Base-by-base conservation (phyloP, 257 asterid species). In the Solanum rostratum region DNA sequence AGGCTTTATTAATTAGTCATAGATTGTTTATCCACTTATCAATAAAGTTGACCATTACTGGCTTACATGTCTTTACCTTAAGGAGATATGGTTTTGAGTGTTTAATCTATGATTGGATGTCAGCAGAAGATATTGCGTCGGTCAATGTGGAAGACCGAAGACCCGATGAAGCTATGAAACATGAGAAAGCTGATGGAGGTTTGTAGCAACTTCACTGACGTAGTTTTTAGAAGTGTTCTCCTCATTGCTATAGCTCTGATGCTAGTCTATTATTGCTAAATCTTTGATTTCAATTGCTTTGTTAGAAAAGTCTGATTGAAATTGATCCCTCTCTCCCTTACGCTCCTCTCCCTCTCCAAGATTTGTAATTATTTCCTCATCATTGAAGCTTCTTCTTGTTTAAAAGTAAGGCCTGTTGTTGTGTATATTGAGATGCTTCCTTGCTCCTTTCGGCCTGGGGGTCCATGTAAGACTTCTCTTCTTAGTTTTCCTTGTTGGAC, bases 111-210 rank as follows among this genome's bases (percentile, higher is more conserved):
- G 86, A 10, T 30, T 83, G 55, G 73, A 71, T 80, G 82, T 20
- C 81, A 43, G 83, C 84, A 84, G 91, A 87, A 50, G 89, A 89
- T 68, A 82, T 57, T 65, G 83, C 27, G 15, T 10, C 24, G 57
- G 84, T 27, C 79, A 82, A 29, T 11, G 79, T n/a, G 24, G 89
- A 83, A 29, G 86, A 82, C 6, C 80, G 83, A 24, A 85, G 33
- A 33, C 83, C 76, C 41, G 83, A 79, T 59, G 84, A 57, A 81
- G 79, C 54, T 81, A 79, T 81, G 22, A 29, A 70, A 70, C 85
- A 69, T 52, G 87, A 83, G 24, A 60, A 83, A 41, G 43, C 54
- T 73, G 83, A 84, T 59, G 89, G 74, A 87, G 89, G 81, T 76
- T 76, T 24, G 81, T 76, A 24, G 45, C 43, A 49, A 76, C 14